Percentiles rank a stretch among this genome's conserved stretches.
Evolutionary conservation across 192 early-diverging fungal genomes (phyloP).

Genomic region (Coemansia guatemalensis): DNA sequence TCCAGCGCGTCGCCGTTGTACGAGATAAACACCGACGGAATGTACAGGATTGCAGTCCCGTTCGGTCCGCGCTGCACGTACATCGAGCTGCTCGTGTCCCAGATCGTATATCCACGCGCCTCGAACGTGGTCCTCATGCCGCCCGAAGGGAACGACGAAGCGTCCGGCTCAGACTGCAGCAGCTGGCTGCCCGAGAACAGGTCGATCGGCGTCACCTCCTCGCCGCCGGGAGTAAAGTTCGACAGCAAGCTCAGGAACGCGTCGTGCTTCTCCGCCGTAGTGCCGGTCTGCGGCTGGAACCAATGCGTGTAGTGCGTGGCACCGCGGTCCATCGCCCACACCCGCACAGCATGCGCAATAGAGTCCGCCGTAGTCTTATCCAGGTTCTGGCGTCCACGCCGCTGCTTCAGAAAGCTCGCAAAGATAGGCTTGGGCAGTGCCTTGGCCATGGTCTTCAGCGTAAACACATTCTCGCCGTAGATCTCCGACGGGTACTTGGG

Average conservation of each 20-base stretch:
- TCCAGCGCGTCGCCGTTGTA: conserved; percentile 99
- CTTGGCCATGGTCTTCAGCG: conserved; percentile 83
- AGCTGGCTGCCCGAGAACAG: conserved; percentile 97
- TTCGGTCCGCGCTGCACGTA: conserved; percentile 92
- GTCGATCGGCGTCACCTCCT: conserved; percentile 86
- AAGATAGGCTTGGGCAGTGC: conserved; percentile 95
- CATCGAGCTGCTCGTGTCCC: conserved; percentile 97
- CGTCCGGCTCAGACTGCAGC: conserved; percentile 98
- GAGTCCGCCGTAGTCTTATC: conserved; percentile 96
- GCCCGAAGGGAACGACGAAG: conserved; percentile 98
- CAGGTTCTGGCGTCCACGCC: conserved; percentile 82
- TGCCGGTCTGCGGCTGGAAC: conserved; percentile 99
- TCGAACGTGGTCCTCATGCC: conserved; percentile 98
- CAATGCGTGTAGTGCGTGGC: conserved; percentile 99
- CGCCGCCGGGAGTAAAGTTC: conserved; percentile 76
- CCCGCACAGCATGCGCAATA: conserved; percentile 95
- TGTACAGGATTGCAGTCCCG: conserved; percentile 90
- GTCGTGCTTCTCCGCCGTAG: conserved; percentile 99
- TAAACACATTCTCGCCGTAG: conserved; percentile 94
- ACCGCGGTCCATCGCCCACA: conserved; percentile 97
- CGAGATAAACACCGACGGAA: conserved; percentile 98
- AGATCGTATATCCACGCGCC: conserved; percentile 99
- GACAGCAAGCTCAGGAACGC: conserved; percentile 91
- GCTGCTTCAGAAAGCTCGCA: conserved; percentile 90
- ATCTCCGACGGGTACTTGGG: conserved; percentile 84